Base-by-base conservation (phyloP, 805 yeast species). In the Candida manassasensis region DNA sequence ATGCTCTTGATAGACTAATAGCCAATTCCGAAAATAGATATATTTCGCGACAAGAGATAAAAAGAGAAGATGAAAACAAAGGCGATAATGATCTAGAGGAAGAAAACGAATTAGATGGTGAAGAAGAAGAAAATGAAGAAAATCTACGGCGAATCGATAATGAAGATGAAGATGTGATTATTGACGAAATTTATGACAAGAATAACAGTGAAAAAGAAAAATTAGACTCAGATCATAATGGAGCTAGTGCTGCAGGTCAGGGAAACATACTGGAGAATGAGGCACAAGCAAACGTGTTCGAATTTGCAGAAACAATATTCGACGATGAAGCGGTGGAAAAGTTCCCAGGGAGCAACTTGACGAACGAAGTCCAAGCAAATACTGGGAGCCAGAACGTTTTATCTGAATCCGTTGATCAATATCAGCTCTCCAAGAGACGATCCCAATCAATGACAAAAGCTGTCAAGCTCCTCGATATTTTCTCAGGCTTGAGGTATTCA, bases 61-160 rank as follows among this genome's bases (percentile, higher is more conserved):
- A 33, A n/a, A 30, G 31, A 17, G 43, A 41, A 11, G 35, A 32
- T 4, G 37, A 39, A 21, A 27, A 30, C 16, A 29, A 21, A 18
- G 34, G 32, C 6, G 36, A 32, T 43, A 71, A 69, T 26, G 63
- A 61, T 7, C 30, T 32, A 5, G 29, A 34, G 22, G 35, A 29
- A 17, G 35, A 15, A 34, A 38, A 30, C 21, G 35, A 31, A 12
- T 40, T 32, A 16, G 40, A 34, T 15, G 40, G 35, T 6, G 30
- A 35, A 12, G 37, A 34, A 19, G 34, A 32, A 25, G 14, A 13
- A 11, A 28, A 35, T 15, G 28, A 38, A 21, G 30, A 30, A n/a
- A 30, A 21, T 13, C n/a, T 8, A 26, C 6, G 15, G 8, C 28
- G 28, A 19, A 19, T 19, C 10, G 22, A 19, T 7, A 15, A 21